Base-by-base conservation (phyloP, 495 filamentous ascomycete species). In the Daldinia loculata region DNA sequence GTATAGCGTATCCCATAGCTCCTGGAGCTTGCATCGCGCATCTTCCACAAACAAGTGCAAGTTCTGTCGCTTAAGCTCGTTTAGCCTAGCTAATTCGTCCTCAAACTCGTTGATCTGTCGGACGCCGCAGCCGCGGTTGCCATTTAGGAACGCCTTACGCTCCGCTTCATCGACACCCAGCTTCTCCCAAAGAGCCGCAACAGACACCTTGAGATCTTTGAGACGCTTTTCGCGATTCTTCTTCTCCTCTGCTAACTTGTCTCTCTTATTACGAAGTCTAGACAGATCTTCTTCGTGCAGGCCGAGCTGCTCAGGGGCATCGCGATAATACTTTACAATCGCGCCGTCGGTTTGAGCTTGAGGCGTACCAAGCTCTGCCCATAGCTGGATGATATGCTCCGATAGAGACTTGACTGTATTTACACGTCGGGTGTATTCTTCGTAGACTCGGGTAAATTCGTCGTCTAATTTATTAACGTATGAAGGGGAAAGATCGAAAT, bases 31-130 rank as follows among this genome's bases (percentile, higher is more conserved):
- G 82, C 85, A 91, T 43, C 96, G 88, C 17, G 95, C 92, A 82
- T 98, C 94, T 74, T 98, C 95, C 24, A 99, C 92, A 73, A 98
- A 98, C 1, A 97, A 80, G 78, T 97, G 93, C 56, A 99, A 82
- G 70, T 98, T 98, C 76, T 98, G 92, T 76, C 90, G 84, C 84
- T 98, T 99, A 53, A 98, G 84, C 74, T 98, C 93, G 68, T 95
- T 95, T 52, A 99, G 83, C 50, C 93, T 87, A 48, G 87, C 82
- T 34, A 98, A 82, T 75, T 98, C 95, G 56, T 95, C 93, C 78
- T 97, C 93, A 67, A 93, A 96, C 78, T 97, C 94, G 73, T 98
- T 97, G 79, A 97, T 97, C 38, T 89, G 90, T 58, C 93, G 86
- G 38, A 97, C 82, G 22, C 94, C 93, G 73, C 92, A 96, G 62